A percentile compares a stretch with the other conserved stretches of the same genome.
phyloP scores from a whole-genome alignment of 2,329 filamentous ascomycete genomes.

The Colletotrichum sp. region DNA sequence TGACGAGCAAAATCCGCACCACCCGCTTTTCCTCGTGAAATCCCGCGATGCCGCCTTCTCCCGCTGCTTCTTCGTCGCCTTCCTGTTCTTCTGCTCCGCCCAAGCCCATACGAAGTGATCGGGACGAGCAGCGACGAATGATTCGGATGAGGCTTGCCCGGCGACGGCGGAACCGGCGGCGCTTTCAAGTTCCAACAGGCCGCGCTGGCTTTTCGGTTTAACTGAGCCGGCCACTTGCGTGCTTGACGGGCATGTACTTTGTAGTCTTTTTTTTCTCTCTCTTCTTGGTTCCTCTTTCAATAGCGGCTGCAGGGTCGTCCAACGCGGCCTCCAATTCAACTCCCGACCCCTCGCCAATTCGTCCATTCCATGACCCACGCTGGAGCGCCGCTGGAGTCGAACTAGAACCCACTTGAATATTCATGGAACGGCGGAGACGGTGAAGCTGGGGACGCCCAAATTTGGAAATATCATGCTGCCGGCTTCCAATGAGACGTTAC shows the following conservation, averaged over 20 bases:
- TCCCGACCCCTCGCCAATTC: background rate
- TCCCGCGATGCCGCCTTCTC: background rate
- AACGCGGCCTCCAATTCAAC: background rate
- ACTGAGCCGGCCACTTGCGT: background rate
- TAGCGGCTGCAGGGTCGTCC: slow-evolving; percentile 18
- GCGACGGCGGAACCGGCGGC: background rate
- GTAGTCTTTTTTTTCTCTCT: background rate
- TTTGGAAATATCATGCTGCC: background rate
- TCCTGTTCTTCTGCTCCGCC: background rate
- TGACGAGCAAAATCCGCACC: slow-evolving; percentile 19
- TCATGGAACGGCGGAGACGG: slow-evolving; percentile 2
- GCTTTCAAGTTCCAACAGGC: background rate
- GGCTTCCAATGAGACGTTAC: background rate
- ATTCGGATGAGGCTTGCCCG: background rate
- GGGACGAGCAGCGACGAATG: background rate
- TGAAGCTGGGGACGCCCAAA: background rate
- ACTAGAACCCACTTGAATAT: slow-evolving; percentile 13
- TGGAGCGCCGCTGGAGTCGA: background rate
- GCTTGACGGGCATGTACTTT: background rate
- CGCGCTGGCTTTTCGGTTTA: background rate
- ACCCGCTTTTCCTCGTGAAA: slow-evolving; percentile 13
- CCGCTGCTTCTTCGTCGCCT: background rate
- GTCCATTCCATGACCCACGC: slow-evolving; percentile 8
- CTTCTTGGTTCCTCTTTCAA: slow-evolving; percentile 14
- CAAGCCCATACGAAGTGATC: background rate